phyloP scores from a whole-genome alignment of 192 early-diverging fungal genomes.

The Entomortierella parvispora region DNA sequence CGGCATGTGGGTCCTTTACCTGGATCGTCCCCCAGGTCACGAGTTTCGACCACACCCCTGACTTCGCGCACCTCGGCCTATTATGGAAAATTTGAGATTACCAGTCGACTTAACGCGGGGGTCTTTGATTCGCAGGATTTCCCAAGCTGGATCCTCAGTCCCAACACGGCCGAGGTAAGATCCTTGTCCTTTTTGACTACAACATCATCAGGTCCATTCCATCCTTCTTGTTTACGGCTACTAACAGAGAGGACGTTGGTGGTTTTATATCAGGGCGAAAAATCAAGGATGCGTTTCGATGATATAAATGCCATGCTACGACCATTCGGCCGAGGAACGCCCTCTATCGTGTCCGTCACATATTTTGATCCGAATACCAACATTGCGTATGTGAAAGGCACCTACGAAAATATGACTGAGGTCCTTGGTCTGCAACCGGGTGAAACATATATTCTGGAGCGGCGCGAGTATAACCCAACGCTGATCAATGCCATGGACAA shows the following conservation, averaged over 20 bases:
- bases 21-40: background rate
- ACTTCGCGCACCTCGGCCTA: conserved; percentile 15
- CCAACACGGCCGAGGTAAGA: conserved; percentile 13
- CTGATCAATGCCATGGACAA: conserved; percentile 27
- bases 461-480: conserved; percentile 22
- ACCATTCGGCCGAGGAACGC: conserved; percentile 12
- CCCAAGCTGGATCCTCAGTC: conserved; percentile 22
- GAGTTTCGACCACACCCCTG: conserved; percentile 2
- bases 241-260: background rate
- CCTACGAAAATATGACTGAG: conserved; percentile 23
- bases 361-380: conserved; percentile 19
- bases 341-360: conserved; percentile 6
- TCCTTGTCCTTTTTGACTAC: background rate
- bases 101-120: conserved; percentile 20
- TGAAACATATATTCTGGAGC: conserved; percentile 32
- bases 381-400: conserved; percentile 22
- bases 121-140: conserved; percentile 3
- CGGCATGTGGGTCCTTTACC: conserved; percentile 22
- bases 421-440: conserved; percentile 2
- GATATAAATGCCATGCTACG: conserved; percentile 15
- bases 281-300: conserved; percentile 20
- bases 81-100: conserved; percentile 38
- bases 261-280: conserved; percentile 15
- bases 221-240: background rate
- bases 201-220: background rate